Percentiles rank a stretch among this genome's conserved stretches.
Evolutionary conservation across 2,329 filamentous ascomycete genomes (phyloP).

Genomic region (Ceratocystiopsis sp.): DNA sequence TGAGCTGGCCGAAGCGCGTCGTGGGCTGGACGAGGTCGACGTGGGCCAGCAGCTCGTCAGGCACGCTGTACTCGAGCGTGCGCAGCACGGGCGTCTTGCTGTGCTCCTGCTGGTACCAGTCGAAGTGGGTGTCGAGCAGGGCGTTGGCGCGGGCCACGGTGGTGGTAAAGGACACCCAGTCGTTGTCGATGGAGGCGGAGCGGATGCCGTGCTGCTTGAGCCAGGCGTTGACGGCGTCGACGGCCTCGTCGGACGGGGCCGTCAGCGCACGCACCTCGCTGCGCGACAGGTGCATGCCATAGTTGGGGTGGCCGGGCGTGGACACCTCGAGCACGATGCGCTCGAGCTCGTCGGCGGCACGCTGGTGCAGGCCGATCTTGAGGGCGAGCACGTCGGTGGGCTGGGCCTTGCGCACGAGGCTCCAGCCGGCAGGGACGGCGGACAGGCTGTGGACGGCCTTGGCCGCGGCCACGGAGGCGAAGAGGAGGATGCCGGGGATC

Average conservation of each 20-base stretch:
- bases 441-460: conserved; percentile 21
- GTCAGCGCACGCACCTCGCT: conserved; percentile 38
- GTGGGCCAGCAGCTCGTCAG: conserved; percentile 31
- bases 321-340: conserved; percentile 43
- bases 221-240: conserved; percentile 35
- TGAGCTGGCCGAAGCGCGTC: conserved; percentile 39
- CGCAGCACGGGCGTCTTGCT: conserved; percentile 29
- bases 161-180: conserved; percentile 45
- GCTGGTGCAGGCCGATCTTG: conserved; percentile 30
- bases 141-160: conserved; percentile 33
- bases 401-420: conserved; percentile 16
- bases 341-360: conserved; percentile 33
- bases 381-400: conserved; percentile 26
- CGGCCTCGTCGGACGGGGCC: conserved; percentile 30
- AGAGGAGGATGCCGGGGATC: conserved; percentile 12
- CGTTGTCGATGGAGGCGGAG: conserved; percentile 28
- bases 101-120: conserved; percentile 31
- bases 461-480: conserved; percentile 14
- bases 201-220: conserved; percentile 31
- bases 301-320: conserved; percentile 37
- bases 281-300: conserved; percentile 46
- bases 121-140: conserved; percentile 40
- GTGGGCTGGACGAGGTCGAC: conserved; percentile 50
- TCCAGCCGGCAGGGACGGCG: conserved; percentile 22
- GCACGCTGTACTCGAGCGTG: conserved; percentile 41